Evolutionary conservation across 148 eudicot genomes (phyloP).

Genomic region (Pouteria glomerata): DNA sequence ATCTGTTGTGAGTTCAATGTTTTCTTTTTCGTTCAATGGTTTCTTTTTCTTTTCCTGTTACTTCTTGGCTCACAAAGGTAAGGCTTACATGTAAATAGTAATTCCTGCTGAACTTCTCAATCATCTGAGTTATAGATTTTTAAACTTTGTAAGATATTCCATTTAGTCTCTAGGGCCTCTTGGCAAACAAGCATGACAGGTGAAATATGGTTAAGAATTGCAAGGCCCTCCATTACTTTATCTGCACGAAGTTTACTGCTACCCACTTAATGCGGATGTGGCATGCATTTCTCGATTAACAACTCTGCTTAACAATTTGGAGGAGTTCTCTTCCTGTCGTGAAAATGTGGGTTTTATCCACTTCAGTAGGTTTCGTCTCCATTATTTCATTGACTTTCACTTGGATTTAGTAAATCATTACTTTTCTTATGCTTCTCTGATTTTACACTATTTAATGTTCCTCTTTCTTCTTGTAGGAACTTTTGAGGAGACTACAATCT

Average conservation of each 20-base stretch:
- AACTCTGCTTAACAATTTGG: neutral
- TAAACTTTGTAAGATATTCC: neutral
- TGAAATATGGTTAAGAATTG: neutral
- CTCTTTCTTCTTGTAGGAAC: slow-evolving; percentile 40
- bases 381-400: neutral
- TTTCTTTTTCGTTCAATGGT: too few species aligned
- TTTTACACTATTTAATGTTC: neutral
- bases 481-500: slow-evolving; percentile 63
- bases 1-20: neutral
- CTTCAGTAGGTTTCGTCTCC: neutral
- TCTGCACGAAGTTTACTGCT: neutral
- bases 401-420: neutral
- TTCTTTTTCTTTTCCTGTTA: too few species aligned
- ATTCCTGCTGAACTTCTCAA: neutral
- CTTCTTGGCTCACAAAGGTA: neutral
- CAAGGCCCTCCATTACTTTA: neutral
- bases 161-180: neutral
- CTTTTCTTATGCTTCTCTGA: neutral
- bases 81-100: neutral
- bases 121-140: neutral
- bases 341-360: too few species aligned
- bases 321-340: neutral
- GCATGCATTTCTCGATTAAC: neutral
- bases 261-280: neutral
- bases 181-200: neutral